Evolutionary conservation across 2,329 filamentous ascomycete species (phyloP).

Genomic region (Colletotrichum melonis): DNA sequence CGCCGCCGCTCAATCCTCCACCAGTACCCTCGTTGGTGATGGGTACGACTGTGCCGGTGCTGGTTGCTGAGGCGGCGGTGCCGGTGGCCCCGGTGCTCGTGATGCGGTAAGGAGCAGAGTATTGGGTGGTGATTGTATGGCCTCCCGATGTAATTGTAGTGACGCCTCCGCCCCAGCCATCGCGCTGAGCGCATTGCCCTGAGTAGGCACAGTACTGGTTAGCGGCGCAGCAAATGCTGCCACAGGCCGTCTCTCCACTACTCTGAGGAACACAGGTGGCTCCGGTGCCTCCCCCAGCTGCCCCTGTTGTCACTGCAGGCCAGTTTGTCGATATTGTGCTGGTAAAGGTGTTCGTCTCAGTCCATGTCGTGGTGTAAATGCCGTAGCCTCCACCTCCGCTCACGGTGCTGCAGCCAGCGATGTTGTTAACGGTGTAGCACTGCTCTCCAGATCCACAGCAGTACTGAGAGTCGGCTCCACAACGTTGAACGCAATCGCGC

Average conservation of each 20-base stretch:
- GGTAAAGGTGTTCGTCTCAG: constrained; percentile 69
- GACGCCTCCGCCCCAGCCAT: constrained; percentile 42
- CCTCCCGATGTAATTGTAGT: constrained; percentile 59
- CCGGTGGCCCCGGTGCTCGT: constrained; percentile 65
- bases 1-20: constrained; percentile 72
- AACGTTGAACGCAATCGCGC: constrained; percentile 63
- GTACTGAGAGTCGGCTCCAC: constrained; percentile 65
- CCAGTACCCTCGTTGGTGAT: constrained; percentile 48
- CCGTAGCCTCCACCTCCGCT: constrained; percentile 46
- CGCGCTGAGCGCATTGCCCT: constrained; percentile 67
- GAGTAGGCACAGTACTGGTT: constrained; percentile 74
- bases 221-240: constrained; percentile 75
- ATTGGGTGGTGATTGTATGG: constrained; percentile 64
- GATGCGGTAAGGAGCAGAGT: constrained; percentile 63
- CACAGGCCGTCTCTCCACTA: constrained; percentile 72
- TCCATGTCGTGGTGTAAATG: constrained; percentile 69
- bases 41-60: constrained; percentile 61
- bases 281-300: constrained; percentile 40
- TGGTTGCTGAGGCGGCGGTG: constrained; percentile 64
- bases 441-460: constrained; percentile 62
- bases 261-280: constrained; percentile 62
- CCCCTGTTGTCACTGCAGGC: constrained; percentile 56
- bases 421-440: constrained; percentile 63
- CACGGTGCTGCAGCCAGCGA: constrained; percentile 60
- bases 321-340: constrained; percentile 65